These are phyloP conservation scores for Medicago arabica DNA, from an alignment of 306 rosid genomes.

Conservation along the genomic window DNA sequence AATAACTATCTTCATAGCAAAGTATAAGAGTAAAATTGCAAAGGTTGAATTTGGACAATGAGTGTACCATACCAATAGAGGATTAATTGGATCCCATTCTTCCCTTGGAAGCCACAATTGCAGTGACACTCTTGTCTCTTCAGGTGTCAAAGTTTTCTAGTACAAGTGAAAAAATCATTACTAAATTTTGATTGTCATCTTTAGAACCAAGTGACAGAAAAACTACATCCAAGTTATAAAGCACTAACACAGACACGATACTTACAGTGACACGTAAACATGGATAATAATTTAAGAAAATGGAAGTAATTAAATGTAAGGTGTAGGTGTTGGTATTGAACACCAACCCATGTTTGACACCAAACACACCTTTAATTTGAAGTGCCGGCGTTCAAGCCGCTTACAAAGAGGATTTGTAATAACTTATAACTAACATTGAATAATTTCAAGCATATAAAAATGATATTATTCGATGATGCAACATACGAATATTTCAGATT, in stretches of 20 bases:
- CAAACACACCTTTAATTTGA: not conserved
- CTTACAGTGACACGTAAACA: not conserved
- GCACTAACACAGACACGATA: not conserved
- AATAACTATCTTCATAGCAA: constrained; percentile 9
- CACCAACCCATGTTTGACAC: not conserved
- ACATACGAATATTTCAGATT: not conserved
- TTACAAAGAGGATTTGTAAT: constrained; percentile 17
- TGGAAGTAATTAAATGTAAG: no score
- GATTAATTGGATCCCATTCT: constrained; percentile 97
- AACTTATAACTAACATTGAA: not conserved
- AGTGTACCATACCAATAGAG: constrained; percentile 75
- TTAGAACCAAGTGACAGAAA: constrained; percentile 10
- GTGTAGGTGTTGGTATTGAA: no score
- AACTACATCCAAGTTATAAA: constrained; percentile 8
- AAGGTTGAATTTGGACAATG: constrained; percentile 17
- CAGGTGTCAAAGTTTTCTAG: constrained; percentile 86
- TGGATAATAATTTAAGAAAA: not conserved
- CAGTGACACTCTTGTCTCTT: constrained; percentile 86
- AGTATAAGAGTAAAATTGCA: constrained; percentile 6
- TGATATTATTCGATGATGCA: not conserved
- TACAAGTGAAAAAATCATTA: constrained; percentile 43
- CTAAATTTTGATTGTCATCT: constrained; percentile 29
- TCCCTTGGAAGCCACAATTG: constrained; percentile 94
- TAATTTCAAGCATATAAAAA: no score
- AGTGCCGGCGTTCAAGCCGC: not conserved